A percentile compares a stretch with the other conserved stretches of the same genome.
These are phyloP conservation scores for Porodaedalea pini DNA, from an alignment of 1,284 basidiomycete species.

Conservation along the genomic window DNA sequence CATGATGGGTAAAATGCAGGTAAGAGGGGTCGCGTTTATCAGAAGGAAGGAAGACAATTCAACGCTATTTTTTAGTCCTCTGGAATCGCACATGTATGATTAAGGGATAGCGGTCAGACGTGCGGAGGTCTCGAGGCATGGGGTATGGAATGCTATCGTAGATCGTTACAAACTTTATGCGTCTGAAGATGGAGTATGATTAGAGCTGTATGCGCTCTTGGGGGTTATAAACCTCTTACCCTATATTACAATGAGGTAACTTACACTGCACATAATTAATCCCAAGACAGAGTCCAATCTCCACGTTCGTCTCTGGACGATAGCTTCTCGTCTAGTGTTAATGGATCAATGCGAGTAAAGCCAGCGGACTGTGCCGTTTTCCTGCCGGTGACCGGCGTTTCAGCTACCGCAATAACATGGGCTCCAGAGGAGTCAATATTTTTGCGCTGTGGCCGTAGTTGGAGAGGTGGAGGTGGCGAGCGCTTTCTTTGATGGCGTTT, in stretches of 20 bases:
- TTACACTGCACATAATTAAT: neutral
- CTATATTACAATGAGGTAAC: neutral
- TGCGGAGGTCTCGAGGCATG: no score
- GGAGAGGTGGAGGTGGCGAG: slow-evolving; percentile 30
- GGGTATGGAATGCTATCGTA: no score
- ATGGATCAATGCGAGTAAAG: neutral
- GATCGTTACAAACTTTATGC: no score
- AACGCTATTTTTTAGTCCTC: no score
- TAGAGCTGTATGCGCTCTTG: no score
- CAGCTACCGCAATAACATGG: neutral
- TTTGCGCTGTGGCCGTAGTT: slow-evolving; percentile 22
- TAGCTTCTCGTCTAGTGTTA: neutral
- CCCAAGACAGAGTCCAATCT: neutral
- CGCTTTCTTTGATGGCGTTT: slow-evolving; percentile 20
- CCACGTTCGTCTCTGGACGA: neutral
- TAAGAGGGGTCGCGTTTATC: no score
- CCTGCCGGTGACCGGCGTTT: neutral
- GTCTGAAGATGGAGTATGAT: no score
- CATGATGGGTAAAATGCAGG: no score
- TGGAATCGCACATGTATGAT: no score
- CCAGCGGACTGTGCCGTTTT: neutral
- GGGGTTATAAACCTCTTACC: neutral
- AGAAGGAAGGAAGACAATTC: no score
- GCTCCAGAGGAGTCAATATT: neutral
- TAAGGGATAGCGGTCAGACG: no score